These are phyloP conservation scores for Solanum etuberosum DNA, from an alignment of 257 asterid genomes.

Conservation along the genomic window DNA sequence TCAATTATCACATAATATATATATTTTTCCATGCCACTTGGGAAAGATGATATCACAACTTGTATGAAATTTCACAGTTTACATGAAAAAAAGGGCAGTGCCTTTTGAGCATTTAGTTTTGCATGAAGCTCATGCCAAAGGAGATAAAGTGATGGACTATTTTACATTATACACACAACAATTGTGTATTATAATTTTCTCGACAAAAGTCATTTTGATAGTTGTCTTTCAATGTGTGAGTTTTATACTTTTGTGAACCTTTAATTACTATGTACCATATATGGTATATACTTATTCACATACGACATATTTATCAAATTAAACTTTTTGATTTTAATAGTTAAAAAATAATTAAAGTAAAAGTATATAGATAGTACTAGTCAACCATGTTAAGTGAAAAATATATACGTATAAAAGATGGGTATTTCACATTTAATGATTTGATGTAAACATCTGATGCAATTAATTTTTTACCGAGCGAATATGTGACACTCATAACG, in stretches of 20 bases:
- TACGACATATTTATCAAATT: not conserved
- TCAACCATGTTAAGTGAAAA: not conserved
- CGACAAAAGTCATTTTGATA: not conserved
- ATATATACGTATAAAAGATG: not conserved
- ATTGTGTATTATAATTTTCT: not conserved
- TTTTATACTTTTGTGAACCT: not conserved
- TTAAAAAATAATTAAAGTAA: not conserved
- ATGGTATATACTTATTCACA: not conserved
- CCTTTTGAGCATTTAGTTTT: not conserved
- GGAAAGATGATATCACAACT: not conserved
- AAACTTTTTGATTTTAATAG: not conserved
- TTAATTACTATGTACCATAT: not conserved
- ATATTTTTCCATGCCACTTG: not conserved
- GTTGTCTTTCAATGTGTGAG: not conserved
- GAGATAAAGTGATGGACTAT: not conserved
- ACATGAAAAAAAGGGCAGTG: not conserved
- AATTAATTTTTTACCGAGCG: not conserved
- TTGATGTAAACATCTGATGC: not conserved
- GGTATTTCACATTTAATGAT: not conserved
- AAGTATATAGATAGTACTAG: not conserved
- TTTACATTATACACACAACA: not conserved
- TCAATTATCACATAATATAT: not conserved
- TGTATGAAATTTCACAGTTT: not conserved
- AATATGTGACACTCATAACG: not conserved
- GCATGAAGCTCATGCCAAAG: not conserved